Conservation (phyloP, 768 basidiomycete species). For the Pulveroboletus frians region DNA sequence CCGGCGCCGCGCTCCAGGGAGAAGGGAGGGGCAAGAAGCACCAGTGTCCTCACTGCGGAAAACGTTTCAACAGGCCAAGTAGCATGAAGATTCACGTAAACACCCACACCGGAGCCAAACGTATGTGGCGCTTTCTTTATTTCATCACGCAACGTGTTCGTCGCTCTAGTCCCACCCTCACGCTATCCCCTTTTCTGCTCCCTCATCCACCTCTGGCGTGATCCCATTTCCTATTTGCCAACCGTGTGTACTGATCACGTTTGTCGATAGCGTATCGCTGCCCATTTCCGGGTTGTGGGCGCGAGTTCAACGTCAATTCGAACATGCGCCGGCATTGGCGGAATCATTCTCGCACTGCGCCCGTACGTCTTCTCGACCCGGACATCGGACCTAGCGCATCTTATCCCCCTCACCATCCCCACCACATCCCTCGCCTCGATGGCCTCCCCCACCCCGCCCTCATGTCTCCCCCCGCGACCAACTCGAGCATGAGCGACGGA, state of each 20-base stretch:
- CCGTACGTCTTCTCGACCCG: constrained; percentile 21
- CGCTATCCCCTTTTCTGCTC: constrained; percentile 9
- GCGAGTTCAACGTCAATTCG: constrained; percentile 78
- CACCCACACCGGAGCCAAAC: constrained; percentile 38
- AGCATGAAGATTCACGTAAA: constrained; percentile 41
- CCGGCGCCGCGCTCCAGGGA: constrained; percentile 23
- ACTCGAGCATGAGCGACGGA: constrained; percentile 26
- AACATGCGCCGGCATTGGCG: constrained; percentile 81
- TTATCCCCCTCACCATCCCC: constrained; percentile 16
- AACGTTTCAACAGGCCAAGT: constrained; percentile 40
- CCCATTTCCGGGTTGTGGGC: constrained; percentile 67
- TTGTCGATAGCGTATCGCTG: constrained; percentile 58
- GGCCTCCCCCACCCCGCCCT: constrained; percentile 12
- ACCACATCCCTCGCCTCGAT: constrained; percentile 8
- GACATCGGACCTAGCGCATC: constrained; percentile 9
- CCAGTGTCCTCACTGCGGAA: constrained; percentile 35
- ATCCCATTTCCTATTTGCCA: background rate
- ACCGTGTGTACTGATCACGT: constrained; percentile 11
- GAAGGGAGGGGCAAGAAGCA: constrained; percentile 35
- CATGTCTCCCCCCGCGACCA: constrained; percentile 29
- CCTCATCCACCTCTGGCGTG: background rate
- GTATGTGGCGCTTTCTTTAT: constrained; percentile 23
- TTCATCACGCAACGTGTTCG: constrained; percentile 20
- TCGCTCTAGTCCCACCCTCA: constrained; percentile 11
- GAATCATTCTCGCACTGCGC: constrained; percentile 45